Evolutionary conservation across 2,329 filamentous ascomycete genomes (phyloP).

Genomic region (Fusarium denticulatum): DNA sequence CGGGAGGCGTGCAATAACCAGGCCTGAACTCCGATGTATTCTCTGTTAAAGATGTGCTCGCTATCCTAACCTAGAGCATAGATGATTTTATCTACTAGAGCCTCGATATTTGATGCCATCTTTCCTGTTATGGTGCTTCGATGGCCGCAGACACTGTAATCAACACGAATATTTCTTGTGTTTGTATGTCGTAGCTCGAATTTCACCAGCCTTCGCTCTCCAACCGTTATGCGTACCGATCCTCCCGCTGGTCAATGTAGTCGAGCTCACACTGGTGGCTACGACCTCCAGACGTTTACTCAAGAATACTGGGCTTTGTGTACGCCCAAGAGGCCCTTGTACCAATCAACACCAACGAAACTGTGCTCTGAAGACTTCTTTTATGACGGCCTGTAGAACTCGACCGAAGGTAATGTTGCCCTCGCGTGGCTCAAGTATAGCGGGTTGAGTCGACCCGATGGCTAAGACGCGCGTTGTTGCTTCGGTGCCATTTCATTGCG

Average conservation of each 20-base stretch:
- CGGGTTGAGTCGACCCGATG: fast-evolving
- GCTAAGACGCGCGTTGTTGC: neutral
- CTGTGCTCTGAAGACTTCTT: neutral
- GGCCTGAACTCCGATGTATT: too few species aligned
- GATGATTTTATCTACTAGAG: neutral
- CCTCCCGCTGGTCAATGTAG: neutral
- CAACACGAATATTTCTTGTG: neutral
- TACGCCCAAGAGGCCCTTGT: too few species aligned
- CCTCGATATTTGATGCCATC: neutral
- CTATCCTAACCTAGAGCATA: neutral
- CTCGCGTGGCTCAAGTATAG: neutral
- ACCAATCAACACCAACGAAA: fast-evolving
- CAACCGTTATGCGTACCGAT: too few species aligned
- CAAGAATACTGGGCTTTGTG: too few species aligned
- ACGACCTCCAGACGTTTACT: too few species aligned
- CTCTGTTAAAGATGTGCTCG: neutral
- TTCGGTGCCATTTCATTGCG: fast-evolving
- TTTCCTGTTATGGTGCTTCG: neutral
- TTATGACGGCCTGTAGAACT: neutral
- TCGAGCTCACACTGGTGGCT: too few species aligned
- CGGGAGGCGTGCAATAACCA: neutral
- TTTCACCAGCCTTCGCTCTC: neutral
- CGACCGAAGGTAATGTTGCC: neutral
- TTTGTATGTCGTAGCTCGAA: neutral
- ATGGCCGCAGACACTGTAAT: neutral